Conservation (phyloP, 179 eudicot genomes). For the Camellia oleifera region DNA sequence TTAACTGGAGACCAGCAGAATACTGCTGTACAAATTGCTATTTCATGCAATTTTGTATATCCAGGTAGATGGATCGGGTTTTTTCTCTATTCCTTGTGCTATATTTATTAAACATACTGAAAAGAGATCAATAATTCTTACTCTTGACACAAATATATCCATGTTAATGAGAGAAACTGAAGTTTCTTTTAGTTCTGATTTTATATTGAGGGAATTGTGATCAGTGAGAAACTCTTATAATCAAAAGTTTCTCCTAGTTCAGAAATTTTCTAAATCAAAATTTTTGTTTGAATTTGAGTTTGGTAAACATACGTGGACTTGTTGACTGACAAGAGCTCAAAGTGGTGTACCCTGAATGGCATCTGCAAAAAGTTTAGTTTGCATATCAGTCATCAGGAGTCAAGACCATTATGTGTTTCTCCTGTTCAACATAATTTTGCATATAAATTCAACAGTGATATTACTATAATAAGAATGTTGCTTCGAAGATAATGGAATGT, state of each 20-base stretch:
- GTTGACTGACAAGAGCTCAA: not conserved
- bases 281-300: not conserved
- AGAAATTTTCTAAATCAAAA: not conserved
- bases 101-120: not conserved
- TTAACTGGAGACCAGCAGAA: slow-evolving; percentile 95
- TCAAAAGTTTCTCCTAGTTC: not conserved
- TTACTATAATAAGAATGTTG: not conserved
- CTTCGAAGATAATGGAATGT: not conserved
- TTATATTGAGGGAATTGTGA: not conserved
- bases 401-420: not conserved
- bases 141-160: not conserved
- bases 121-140: not conserved
- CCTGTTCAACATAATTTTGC: not conserved
- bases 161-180: not conserved
- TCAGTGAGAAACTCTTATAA: not conserved
- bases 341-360: not conserved
- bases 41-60: slow-evolving; percentile 91
- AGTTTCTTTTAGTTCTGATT: not conserved
- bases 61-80: slow-evolving; percentile 55
- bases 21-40: slow-evolving; percentile 96
- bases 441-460: not conserved
- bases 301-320: not conserved
- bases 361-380: not conserved
- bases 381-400: not conserved
- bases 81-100: not conserved